A percentile compares a stretch with the other conserved stretches of the same genome.
Conservation (phyloP, 2,329 filamentous ascomycete genomes). For the Fusarium sp. region DNA sequence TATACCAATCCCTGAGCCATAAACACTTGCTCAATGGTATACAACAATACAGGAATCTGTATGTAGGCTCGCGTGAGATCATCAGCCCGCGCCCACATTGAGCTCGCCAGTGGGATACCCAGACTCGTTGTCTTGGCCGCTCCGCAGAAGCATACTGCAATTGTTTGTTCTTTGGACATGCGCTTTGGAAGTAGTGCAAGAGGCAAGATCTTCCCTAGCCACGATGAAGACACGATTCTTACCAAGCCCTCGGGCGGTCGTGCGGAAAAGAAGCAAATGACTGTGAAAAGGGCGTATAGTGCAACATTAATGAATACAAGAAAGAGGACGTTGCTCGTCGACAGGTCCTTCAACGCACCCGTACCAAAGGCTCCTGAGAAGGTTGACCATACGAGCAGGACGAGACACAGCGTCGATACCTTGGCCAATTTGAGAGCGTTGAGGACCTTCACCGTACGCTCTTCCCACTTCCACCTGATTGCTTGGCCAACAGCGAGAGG, state of each 20-base stretch:
- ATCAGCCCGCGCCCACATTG: conserved; percentile 75
- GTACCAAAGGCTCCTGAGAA: conserved; percentile 77
- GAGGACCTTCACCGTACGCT: conserved; percentile 67
- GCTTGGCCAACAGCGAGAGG: conserved; percentile 75
- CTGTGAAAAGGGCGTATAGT: conserved; percentile 73
- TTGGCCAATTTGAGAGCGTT: conserved; percentile 68
- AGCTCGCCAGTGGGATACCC: conserved; percentile 76
- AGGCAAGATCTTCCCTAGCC: conserved; percentile 54
- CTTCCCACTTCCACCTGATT: conserved; percentile 65
- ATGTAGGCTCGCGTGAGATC: conserved; percentile 70
- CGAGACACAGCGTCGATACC: conserved; percentile 63
- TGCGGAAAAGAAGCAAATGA: conserved; percentile 69
- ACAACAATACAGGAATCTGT: conserved; percentile 75
- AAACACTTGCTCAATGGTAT: conserved; percentile 70
- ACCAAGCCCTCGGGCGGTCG: conserved; percentile 57
- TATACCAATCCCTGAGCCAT: conserved; percentile 63
- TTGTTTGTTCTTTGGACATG: conserved; percentile 72
- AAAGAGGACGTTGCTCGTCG: conserved; percentile 74
- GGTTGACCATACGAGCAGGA: conserved; percentile 71
- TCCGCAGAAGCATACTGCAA: conserved; percentile 81
- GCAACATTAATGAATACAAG: conserved; percentile 77
- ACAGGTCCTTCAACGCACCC: conserved; percentile 71
- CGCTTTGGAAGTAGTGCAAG: conserved; percentile 63
- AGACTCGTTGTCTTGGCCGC: conserved; percentile 81
- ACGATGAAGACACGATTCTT: conserved; percentile 29